Percentiles rank a stretch among this genome's conserved stretches.
These are phyloP conservation scores for Phycomyces blakesleeanus DNA, from an alignment of 192 early-diverging fungal species.

Conservation along the genomic window DNA sequence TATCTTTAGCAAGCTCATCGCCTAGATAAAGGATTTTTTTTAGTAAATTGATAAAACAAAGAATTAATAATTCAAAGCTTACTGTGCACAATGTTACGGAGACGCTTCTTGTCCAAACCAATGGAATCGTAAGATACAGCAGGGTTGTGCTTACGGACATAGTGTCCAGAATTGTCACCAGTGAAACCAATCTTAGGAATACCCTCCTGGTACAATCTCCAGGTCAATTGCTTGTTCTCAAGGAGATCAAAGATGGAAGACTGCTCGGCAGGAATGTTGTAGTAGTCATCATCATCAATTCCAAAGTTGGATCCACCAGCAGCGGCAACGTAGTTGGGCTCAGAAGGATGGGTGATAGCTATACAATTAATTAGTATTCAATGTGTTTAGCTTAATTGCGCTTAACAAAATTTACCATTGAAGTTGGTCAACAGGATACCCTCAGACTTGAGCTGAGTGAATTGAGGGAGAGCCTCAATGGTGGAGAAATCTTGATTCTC, in stretches of 20 bases:
- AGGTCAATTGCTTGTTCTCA: constrained; percentile 24
- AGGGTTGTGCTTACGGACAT: constrained; percentile 33
- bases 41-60: too few species aligned
- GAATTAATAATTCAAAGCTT: too few species aligned
- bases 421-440: constrained; percentile 23
- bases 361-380: neutral
- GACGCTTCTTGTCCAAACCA: constrained; percentile 14
- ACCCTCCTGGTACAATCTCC: constrained; percentile 34
- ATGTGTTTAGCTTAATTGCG: too few species aligned
- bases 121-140: constrained; percentile 28
- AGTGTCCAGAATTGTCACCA: constrained; percentile 17
- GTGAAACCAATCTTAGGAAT: constrained; percentile 25
- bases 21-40: neutral
- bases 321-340: constrained; percentile 73
- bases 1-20: constrained; percentile 8
- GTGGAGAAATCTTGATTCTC: constrained; percentile 25
- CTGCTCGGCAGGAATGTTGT: constrained; percentile 40
- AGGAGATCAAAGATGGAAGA: constrained; percentile 31
- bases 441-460: neutral
- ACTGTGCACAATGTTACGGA: constrained; percentile 15
- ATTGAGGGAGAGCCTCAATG: constrained; percentile 7
- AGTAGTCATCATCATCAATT: constrained; percentile 37
- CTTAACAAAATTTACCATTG: too few species aligned
- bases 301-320: constrained; percentile 46
- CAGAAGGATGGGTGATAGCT: constrained; percentile 54